These are phyloP conservation scores for Penicillium sp. DNA, from an alignment of 2,329 filamentous ascomycete species.

Conservation along the genomic window DNA sequence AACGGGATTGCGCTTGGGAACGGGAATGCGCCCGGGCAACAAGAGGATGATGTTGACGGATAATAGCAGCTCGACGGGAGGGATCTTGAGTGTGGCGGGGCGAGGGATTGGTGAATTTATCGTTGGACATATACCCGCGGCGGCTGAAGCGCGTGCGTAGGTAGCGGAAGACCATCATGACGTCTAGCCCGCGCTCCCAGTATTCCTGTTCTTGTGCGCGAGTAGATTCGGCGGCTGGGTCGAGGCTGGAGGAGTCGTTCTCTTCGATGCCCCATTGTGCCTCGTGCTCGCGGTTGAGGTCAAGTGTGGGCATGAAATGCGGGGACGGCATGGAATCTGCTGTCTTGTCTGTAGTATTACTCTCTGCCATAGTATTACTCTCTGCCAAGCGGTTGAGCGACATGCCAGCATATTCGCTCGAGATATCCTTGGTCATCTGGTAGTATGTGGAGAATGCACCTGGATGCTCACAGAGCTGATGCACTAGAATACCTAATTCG, in stretches of 20 bases:
- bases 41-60: conserved; percentile 83
- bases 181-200: conserved; percentile 89
- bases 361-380: conserved; percentile 20
- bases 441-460: conserved; percentile 82
- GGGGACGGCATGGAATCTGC: conserved; percentile 35
- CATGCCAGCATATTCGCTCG: conserved; percentile 73
- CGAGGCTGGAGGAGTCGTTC: conserved; percentile 37
- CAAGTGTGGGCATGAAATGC: conserved; percentile 49
- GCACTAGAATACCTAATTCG: conserved; percentile 78
- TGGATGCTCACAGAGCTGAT: conserved; percentile 78
- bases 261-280: conserved; percentile 65
- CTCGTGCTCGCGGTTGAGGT: conserved; percentile 46
- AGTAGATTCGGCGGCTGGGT: conserved; percentile 34
- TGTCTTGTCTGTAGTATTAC: conserved; percentile 13
- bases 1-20: conserved; percentile 51
- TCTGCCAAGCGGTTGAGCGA: conserved; percentile 44
- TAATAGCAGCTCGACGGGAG: conserved; percentile 72
- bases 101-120: conserved; percentile 30
- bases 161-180: conserved; percentile 87
- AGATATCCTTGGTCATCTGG: conserved; percentile 55
- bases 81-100: conserved; percentile 54
- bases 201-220: conserved; percentile 60
- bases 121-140: conserved; percentile 37
- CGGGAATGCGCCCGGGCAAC: conserved; percentile 54
- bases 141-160: conserved; percentile 67